phyloP scores from a whole-genome alignment of 2,329 filamentous ascomycete species.

The Aspergillus quadrilineatus region DNA sequence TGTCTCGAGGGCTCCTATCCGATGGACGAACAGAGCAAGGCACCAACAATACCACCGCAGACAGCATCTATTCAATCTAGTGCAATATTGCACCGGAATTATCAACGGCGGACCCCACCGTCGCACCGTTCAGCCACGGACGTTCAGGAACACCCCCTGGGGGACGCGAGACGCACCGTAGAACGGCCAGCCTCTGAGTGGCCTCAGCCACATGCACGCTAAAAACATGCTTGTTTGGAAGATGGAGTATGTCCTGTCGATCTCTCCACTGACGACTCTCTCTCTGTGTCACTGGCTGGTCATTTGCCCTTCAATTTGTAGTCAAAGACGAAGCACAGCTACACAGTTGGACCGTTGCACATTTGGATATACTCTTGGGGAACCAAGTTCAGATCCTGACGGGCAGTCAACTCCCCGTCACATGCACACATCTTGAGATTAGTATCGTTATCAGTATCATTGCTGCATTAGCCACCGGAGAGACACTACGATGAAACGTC shows the following conservation, averaged over 20 bases:
- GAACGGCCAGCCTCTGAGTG: background rate
- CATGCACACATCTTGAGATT: background rate
- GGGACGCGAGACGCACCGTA: background rate
- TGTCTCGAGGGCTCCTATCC: no score
- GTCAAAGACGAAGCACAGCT: no score
- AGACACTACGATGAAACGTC: background rate
- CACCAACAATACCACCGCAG: no score
- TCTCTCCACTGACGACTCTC: background rate
- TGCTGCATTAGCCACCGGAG: conserved; percentile 20
- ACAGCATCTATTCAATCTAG: background rate
- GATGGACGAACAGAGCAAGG: background rate
- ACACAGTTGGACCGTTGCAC: no score
- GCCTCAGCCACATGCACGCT: background rate
- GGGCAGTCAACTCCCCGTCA: no score
- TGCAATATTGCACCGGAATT: background rate
- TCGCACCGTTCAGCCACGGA: background rate
- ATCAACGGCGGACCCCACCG: background rate
- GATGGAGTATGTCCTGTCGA: background rate
- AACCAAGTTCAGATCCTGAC: no score
- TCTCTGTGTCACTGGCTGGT: background rate
- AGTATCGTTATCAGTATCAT: background rate
- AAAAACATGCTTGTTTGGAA: background rate
- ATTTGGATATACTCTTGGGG: no score
- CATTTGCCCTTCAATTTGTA: no score
- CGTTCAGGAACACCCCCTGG: background rate